Evolutionary conservation across 192 early-diverging fungal species (phyloP).

Genomic region (Coemansia sp.): DNA sequence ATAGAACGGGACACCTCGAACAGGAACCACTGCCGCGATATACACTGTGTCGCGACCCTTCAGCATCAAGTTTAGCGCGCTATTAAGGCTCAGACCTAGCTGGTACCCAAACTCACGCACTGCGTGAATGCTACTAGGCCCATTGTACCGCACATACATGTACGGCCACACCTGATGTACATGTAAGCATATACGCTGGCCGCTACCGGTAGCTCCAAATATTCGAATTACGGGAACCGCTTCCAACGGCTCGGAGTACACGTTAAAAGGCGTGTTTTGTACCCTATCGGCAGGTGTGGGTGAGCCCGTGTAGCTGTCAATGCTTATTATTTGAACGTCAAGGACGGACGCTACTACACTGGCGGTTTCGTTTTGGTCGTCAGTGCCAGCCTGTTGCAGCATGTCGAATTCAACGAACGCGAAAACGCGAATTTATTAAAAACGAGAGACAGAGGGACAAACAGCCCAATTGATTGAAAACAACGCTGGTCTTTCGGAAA

Average conservation of each 20-base stretch:
- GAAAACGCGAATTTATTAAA: not conserved
- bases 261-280: constrained; percentile 31
- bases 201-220: constrained; percentile 68
- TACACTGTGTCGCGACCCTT: constrained; percentile 16
- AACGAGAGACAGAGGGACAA: not conserved
- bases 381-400: not conserved
- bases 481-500: not conserved
- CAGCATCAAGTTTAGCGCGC: constrained; percentile 58
- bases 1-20: constrained; percentile 85
- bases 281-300: constrained; percentile 22
- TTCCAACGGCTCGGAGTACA: constrained; percentile 27
- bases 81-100: constrained; percentile 61
- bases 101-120: constrained; percentile 31
- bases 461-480: not conserved
- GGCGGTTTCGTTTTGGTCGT: not conserved
- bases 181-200: constrained; percentile 78
- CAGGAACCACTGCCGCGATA: constrained; percentile 67
- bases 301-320: constrained; percentile 61
- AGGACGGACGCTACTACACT: constrained; percentile 10
- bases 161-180: constrained; percentile 83
- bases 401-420: not conserved
- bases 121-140: constrained; percentile 11
- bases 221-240: constrained; percentile 65
- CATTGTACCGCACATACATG: constrained; percentile 70
- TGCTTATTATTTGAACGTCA: constrained; percentile 57